A percentile compares a stretch with the other conserved stretches of the same genome.
phyloP scores from a whole-genome alignment of 2,329 filamentous ascomycete species.

The Pseudocercospora vitis region DNA sequence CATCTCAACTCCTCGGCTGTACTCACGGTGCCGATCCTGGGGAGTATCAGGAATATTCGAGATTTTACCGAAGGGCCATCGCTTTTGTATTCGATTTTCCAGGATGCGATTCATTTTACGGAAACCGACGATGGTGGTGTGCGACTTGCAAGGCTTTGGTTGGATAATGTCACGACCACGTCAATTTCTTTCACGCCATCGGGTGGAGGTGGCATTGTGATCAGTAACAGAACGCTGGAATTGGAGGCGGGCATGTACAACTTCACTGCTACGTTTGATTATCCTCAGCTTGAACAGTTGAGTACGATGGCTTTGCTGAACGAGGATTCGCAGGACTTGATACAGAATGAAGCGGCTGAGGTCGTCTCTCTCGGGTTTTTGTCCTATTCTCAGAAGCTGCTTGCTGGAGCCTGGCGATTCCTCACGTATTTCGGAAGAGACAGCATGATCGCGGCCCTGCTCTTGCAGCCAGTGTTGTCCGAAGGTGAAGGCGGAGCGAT shows the following conservation, averaged over 20 bases:
- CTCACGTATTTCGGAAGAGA: constrained; percentile 68
- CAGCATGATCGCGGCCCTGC: constrained; percentile 60
- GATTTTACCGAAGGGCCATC: constrained; percentile 62
- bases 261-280: constrained; percentile 62
- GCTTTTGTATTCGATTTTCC: constrained; percentile 54
- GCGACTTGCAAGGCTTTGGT: constrained; percentile 56
- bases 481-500: constrained; percentile 56
- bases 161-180: constrained; percentile 62
- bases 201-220: constrained; percentile 37
- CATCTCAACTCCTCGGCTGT: constrained; percentile 59
- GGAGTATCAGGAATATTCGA: constrained; percentile 62
- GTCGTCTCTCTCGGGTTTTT: constrained; percentile 60
- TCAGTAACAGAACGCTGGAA: constrained; percentile 42
- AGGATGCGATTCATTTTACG: constrained; percentile 53
- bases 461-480: constrained; percentile 60
- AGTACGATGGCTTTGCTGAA: constrained; percentile 53
- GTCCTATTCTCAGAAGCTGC: constrained; percentile 62
- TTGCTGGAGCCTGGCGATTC: constrained; percentile 66
- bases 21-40: constrained; percentile 58
- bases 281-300: constrained; percentile 59
- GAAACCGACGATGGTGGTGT: constrained; percentile 46
- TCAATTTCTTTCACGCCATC: constrained; percentile 51
- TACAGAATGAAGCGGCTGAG: constrained; percentile 48
- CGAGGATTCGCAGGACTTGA: constrained; percentile 47
- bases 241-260: constrained; percentile 58